Percentiles rank a stretch among this genome's conserved stretches.
Evolutionary conservation across 495 filamentous ascomycete genomes (phyloP).

Genomic region (Amniculicola lignicola): DNA sequence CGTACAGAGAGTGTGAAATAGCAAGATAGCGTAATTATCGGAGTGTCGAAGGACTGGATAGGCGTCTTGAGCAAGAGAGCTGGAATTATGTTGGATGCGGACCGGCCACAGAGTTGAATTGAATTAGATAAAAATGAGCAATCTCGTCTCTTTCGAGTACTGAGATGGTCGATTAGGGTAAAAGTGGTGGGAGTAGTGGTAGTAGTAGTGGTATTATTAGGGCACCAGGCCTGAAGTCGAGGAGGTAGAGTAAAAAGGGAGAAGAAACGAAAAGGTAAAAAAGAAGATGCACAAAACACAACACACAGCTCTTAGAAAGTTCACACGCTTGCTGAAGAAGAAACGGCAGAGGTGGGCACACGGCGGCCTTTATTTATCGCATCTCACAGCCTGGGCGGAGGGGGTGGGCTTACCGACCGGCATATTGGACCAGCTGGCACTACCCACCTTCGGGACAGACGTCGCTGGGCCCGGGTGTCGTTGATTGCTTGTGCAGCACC

Average conservation of each 20-base stretch:
- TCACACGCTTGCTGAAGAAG: constrained; percentile 46
- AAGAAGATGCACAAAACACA: constrained; percentile 36
- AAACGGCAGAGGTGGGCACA: constrained; percentile 29
- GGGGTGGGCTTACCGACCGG: constrained; percentile 27
- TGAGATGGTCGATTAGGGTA: constrained; percentile 20
- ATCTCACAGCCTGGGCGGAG: not conserved
- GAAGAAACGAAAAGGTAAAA: constrained; percentile 32
- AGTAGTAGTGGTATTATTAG: constrained; percentile 27
- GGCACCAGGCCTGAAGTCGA: constrained; percentile 35
- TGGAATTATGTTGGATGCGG: constrained; percentile 41
- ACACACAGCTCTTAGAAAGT: constrained; percentile 40
- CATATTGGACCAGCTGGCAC: constrained; percentile 22
- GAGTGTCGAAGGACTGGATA: not conserved
- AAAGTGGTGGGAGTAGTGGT: constrained; percentile 9
- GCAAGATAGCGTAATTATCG: constrained; percentile 21
- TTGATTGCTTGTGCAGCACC: constrained; percentile 31
- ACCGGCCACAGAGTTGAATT: constrained; percentile 39
- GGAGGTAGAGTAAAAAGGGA: constrained; percentile 15
- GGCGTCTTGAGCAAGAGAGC: constrained; percentile 42
- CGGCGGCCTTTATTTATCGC: constrained; percentile 29
- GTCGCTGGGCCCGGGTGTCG: constrained; percentile 23
- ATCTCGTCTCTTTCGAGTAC: constrained; percentile 21
- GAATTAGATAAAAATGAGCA: constrained; percentile 27
- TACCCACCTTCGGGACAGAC: constrained; percentile 3
- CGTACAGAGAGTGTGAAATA: constrained; percentile 24